phyloP scores from a whole-genome alignment of 2,329 filamentous ascomycete genomes.

The Calonectria crousiana region DNA sequence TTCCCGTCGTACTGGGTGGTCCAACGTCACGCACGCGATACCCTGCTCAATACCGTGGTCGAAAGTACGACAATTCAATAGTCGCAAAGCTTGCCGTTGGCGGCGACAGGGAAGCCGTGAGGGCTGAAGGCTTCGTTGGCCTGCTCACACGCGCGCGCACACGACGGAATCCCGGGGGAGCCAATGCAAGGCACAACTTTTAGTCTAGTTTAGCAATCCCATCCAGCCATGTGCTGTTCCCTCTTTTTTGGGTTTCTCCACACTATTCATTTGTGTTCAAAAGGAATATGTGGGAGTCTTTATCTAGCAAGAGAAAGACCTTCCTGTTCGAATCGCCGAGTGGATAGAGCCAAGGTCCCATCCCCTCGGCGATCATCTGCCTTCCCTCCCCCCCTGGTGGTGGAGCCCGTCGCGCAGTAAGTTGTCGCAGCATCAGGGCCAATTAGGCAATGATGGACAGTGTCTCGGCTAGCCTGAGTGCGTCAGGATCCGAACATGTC shows the following conservation, averaged over 20 bases:
- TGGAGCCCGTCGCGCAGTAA: background rate
- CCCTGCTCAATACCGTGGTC: background rate
- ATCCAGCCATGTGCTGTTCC: background rate
- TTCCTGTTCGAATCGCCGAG: background rate
- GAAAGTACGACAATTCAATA: background rate
- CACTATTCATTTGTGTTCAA: background rate
- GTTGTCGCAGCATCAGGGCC: background rate
- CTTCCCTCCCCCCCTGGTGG: background rate
- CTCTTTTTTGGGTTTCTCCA: background rate
- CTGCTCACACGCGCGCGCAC: background rate
- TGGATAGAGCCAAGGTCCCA: background rate
- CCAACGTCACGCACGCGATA: background rate
- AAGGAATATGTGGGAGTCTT: no score
- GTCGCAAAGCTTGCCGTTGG: background rate
- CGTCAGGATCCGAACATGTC: background rate
- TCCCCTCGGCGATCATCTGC: background rate
- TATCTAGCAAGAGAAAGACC: background rate
- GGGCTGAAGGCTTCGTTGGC: background rate
- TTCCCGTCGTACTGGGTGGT: background rate
- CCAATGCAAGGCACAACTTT: background rate
- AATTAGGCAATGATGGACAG: background rate
- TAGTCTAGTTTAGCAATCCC: background rate
- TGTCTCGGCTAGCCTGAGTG: background rate
- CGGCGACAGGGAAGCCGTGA: background rate
- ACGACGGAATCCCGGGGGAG: background rate